phyloP scores from a whole-genome alignment of 345 rosid genomes.

The Nephelium lappaceum region DNA sequence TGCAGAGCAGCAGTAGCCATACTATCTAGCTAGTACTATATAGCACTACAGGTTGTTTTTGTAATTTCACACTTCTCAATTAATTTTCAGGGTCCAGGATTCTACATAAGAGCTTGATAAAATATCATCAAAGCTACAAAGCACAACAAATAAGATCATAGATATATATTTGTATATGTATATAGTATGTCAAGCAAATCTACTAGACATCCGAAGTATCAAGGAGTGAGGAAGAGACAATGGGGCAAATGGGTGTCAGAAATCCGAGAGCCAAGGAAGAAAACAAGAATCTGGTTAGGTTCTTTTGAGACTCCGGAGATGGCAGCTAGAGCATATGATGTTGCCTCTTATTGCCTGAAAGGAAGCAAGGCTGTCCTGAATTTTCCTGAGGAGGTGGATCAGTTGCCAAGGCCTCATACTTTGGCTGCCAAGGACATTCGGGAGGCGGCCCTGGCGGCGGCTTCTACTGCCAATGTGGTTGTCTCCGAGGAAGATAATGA shows the following conservation, averaged over 20 bases:
- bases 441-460: conserved; percentile 13
- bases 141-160: background rate
- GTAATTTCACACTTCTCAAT: background rate
- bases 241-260: conserved; percentile 26
- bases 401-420: conserved; percentile 4
- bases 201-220: conserved; percentile 6
- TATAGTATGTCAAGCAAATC: background rate
- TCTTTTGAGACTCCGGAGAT: conserved; percentile 22
- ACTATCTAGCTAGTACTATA: background rate
- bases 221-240: conserved; percentile 18
- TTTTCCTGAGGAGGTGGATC: conserved; percentile 16
- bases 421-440: conserved; percentile 5
- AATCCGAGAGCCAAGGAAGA: conserved; percentile 20
- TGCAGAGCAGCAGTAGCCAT: background rate
- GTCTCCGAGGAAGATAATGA: background rate
- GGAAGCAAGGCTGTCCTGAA: conserved; percentile 10
- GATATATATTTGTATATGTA: background rate
- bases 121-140: background rate
- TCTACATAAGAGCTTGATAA: background rate
- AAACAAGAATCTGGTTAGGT: conserved; percentile 21
- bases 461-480: background rate
- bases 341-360: conserved; percentile 13
- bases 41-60: background rate
- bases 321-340: conserved; percentile 20
- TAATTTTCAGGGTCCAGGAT: background rate